Evolutionary conservation across 805 yeast genomes (phyloP), one percentile per base, ranked within the genome.

Genomic region (Cyberlindnera mycetangii): DNA sequence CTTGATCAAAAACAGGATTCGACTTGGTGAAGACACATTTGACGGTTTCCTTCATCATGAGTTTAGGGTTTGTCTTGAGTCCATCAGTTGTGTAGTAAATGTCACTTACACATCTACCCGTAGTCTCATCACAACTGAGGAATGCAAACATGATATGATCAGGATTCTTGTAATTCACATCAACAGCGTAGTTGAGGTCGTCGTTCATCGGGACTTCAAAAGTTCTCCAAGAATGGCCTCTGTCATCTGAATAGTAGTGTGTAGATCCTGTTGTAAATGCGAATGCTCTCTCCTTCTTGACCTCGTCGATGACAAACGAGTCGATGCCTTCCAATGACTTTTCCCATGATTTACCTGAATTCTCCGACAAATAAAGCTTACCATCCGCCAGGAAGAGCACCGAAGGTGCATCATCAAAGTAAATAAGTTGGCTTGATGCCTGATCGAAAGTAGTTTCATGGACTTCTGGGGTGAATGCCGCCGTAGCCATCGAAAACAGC

Each of bases 271-370:
- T 36, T 3, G 71, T 57, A 37, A 71, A 52, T 2, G 69, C 70
- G 47, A 70, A 66, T 1, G 78, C 80, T 28, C 71, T 56, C 2
- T 62, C 56, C 28, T 59, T 60, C 34, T 67, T 66, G 44, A 57
- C 58, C 3, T 68, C 70, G 51, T 73, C 66, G 19, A 65, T 49
- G 18, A 66, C 21, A 14, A 48, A 34, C 3, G 55, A 51, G 22
- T 46, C 44, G 15, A 56, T 54, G 34, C 59, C 66, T 8, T 70
- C 65, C 16, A 72, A 65, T 2, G 66, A 54, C 27, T 63, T 54
- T 7, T 53, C 47, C 72, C 80, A 81, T 0, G 63, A 52, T 10
- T 45, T 60, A 7, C 81, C 82, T 39, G 72, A 75, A 54, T 81
- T 74, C 10, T 51, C 61, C 2, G 84, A 78, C 1, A 69, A 48